phyloP scores from a whole-genome alignment of 2,329 filamentous ascomycete species.

The Juglanconis sp. region DNA sequence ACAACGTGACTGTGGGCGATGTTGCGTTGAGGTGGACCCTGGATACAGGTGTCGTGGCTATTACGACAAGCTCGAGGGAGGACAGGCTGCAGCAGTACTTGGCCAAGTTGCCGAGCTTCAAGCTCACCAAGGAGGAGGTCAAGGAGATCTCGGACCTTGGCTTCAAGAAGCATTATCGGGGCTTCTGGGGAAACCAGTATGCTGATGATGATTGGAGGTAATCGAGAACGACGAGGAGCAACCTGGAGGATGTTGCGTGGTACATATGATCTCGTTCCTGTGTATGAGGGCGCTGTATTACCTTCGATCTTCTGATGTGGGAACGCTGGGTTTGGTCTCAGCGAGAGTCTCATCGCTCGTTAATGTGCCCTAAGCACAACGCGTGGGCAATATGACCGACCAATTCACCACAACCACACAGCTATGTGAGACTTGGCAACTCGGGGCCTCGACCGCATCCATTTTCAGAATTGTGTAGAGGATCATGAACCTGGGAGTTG shows the following conservation, averaged over 20 bases:
- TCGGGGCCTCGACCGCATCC: too few relatives aligned
- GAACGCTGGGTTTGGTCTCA: too few relatives aligned
- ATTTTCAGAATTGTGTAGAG: too few relatives aligned
- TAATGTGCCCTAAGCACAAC: too few relatives aligned
- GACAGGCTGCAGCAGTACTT: constrained; percentile 51
- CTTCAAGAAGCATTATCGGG: constrained; percentile 13
- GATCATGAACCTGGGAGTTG: too few relatives aligned
- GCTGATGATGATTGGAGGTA: constrained; percentile 12
- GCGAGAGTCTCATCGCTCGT: too few relatives aligned
- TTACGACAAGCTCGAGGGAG: constrained; percentile 54
- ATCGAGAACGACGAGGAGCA: neutral
- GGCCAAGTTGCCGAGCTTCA: constrained; percentile 45
- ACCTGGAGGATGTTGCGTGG: too few relatives aligned
- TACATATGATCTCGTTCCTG: neutral
- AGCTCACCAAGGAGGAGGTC: constrained; percentile 53
- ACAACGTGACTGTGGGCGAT: constrained; percentile 53
- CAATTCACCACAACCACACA: too few relatives aligned
- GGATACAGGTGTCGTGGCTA: constrained; percentile 42
- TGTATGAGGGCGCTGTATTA: too few relatives aligned
- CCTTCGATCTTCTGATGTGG: too few relatives aligned
- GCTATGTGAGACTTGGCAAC: too few relatives aligned
- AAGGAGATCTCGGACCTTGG: constrained; percentile 37
- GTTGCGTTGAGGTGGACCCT: constrained; percentile 54
- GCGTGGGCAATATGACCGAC: too few relatives aligned
- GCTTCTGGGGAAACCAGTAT: constrained; percentile 11